Conservation (phyloP, 2,329 filamentous ascomycete genomes). For the Emmonsiellopsis sp. region DNA sequence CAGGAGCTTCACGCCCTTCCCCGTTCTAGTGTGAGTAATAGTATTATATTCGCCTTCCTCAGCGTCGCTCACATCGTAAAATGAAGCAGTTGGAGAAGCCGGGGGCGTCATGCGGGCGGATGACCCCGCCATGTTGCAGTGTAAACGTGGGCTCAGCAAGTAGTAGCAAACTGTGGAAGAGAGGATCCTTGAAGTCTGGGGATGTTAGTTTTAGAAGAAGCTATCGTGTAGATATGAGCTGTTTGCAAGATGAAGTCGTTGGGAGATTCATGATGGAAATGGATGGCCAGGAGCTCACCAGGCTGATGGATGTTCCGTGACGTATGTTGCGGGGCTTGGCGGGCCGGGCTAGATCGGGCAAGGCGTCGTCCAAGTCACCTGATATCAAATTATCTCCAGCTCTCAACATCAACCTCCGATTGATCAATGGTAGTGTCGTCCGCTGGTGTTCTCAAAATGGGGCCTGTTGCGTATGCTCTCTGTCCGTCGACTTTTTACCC, state of each 20-base stretch:
- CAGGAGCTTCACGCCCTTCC: constrained; percentile 76
- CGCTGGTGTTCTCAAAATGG: too few relatives aligned
- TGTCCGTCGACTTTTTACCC: too few relatives aligned
- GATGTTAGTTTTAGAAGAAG: not conserved
- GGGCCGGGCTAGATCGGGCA: too few relatives aligned
- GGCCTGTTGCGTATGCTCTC: too few relatives aligned
- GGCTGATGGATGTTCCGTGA: too few relatives aligned
- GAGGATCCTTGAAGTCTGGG: too few relatives aligned
- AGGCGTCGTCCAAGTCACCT: too few relatives aligned
- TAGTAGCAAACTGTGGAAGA: not conserved
- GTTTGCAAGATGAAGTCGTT: not conserved
- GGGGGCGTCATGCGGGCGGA: constrained; percentile 29
- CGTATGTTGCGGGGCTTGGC: too few relatives aligned
- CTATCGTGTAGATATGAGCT: not conserved
- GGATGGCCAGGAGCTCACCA: too few relatives aligned
- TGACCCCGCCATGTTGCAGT: constrained; percentile 22
- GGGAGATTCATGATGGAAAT: not conserved
- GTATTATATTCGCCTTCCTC: constrained; percentile 94
- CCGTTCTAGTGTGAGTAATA: constrained; percentile 68
- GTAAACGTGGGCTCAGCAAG: not conserved
- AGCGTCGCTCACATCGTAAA: constrained; percentile 94
- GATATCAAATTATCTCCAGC: too few relatives aligned
- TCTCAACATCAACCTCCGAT: too few relatives aligned
- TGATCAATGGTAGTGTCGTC: too few relatives aligned
- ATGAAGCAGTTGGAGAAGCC: constrained; percentile 73